phyloP scores from a whole-genome alignment of 805 yeast species.

The Yarrowia sp. region DNA sequence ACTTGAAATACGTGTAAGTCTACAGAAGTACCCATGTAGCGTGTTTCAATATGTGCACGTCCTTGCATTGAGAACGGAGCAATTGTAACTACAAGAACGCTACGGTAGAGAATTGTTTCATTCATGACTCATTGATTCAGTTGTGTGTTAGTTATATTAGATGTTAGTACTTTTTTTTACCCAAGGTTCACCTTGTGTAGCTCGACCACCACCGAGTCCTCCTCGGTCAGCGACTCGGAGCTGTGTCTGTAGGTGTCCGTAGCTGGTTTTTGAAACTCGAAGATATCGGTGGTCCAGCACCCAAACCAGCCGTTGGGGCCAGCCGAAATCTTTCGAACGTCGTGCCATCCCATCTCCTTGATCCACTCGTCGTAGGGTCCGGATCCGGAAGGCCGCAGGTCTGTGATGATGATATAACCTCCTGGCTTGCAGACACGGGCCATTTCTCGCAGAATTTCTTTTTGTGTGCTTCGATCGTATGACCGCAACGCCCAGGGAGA shows the following conservation, averaged over 20 bases:
- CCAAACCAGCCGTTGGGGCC: slow-evolving; percentile 39
- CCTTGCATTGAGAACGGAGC: no score
- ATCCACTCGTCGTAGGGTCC: slow-evolving; percentile 32
- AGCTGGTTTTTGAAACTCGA: slow-evolving; percentile 23
- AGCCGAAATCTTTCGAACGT: slow-evolving; percentile 21
- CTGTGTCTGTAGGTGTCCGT: slow-evolving; percentile 20
- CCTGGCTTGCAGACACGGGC: slow-evolving; percentile 38
- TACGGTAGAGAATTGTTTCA: not conserved
- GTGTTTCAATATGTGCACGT: no score
- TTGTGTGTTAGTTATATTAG: slow-evolving; percentile 10
- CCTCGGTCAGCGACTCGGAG: slow-evolving; percentile 24
- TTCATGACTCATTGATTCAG: slow-evolving; percentile 10
- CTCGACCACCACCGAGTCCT: slow-evolving; percentile 22
- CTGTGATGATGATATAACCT: slow-evolving; percentile 24
- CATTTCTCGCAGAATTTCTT: slow-evolving; percentile 26
- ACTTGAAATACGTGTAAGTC: no score
- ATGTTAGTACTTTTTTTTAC: slow-evolving; percentile 10
- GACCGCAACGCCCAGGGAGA: slow-evolving; percentile 26
- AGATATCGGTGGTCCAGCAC: slow-evolving; percentile 23
- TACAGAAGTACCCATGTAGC: no score
- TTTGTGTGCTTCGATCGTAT: slow-evolving; percentile 4
- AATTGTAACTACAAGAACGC: no score
- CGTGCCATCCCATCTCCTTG: slow-evolving; percentile 32
- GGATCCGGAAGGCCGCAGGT: slow-evolving; percentile 2
- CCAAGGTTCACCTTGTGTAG: slow-evolving; percentile 17